These are phyloP conservation scores for Lactifluus hygrophoroides DNA, from an alignment of 768 basidiomycete genomes.

Conservation along the genomic window DNA sequence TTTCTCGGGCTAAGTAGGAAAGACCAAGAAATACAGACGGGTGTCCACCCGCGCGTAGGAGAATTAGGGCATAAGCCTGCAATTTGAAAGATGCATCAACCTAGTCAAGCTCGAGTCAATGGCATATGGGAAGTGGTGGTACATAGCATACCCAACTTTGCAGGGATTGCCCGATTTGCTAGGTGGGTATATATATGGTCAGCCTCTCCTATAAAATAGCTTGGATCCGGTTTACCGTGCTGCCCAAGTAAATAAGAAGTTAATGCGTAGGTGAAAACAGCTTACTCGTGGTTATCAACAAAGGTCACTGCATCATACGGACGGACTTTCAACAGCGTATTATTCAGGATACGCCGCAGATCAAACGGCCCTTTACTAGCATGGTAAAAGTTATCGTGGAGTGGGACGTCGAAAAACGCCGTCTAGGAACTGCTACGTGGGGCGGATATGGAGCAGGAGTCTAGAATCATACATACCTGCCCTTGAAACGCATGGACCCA, in stretches of 20 bases:
- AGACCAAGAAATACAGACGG: conserved; percentile 44
- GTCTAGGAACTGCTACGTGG: conserved; percentile 37
- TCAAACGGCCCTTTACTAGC: conserved; percentile 76
- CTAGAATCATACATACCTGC: conserved; percentile 38
- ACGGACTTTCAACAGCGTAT: conserved; percentile 55
- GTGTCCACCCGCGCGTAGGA: conserved; percentile 59
- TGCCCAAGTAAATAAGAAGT: conserved; percentile 25
- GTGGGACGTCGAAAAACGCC: conserved; percentile 85
- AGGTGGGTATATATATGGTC: conserved; percentile 11
- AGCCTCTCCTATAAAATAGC: background rate
- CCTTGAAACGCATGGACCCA: conserved; percentile 58
- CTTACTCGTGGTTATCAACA: conserved; percentile 86
- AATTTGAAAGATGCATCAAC: conserved; percentile 64
- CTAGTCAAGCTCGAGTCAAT: conserved; percentile 29
- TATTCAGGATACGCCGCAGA: conserved; percentile 62
- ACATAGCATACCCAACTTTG: conserved; percentile 66
- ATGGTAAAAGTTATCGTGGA: conserved; percentile 75
- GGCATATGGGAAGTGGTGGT: background rate
- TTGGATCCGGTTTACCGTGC: conserved; percentile 44
- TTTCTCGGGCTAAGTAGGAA: background rate
- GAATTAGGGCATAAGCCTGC: conserved; percentile 75
- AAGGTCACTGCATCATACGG: conserved; percentile 85
- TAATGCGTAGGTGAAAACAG: conserved; percentile 8
- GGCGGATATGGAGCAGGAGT: background rate
- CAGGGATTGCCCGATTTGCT: conserved; percentile 65